Evolutionary conservation across 192 early-diverging fungal genomes (phyloP).

Genomic region (Glomus cerebriforme): DNA sequence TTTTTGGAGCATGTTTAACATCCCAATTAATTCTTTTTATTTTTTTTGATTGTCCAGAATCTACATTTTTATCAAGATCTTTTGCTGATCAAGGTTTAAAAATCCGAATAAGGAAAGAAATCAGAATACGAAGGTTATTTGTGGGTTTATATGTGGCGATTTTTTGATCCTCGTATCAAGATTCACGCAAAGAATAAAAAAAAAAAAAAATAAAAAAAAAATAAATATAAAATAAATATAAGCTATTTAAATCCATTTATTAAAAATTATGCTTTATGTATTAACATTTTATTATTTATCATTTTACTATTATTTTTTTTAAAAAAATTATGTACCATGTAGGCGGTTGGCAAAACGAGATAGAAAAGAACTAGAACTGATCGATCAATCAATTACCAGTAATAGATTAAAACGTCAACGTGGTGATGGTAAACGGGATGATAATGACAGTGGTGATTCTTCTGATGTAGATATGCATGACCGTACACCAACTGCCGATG

Average conservation of each 20-base stretch:
- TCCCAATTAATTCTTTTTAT: not conserved
- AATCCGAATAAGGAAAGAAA: constrained; percentile 92
- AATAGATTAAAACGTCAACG: not conserved
- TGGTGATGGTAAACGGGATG: not conserved
- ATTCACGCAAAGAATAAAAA: too few relatives aligned
- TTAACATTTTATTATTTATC: not conserved
- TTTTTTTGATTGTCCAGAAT: constrained; percentile 53
- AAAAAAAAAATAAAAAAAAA: too few relatives aligned
- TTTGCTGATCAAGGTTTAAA: constrained; percentile 98
- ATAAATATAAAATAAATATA: too few relatives aligned
- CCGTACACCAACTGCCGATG: not conserved
- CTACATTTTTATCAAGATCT: constrained; percentile 81
- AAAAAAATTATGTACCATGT: not conserved
- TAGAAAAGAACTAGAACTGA: constrained; percentile 2
- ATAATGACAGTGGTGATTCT: not conserved
- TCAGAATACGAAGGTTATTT: constrained; percentile 46
- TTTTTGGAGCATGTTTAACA: not conserved
- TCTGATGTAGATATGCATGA: not conserved
- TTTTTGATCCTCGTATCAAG: not conserved
- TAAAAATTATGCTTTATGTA: not conserved
- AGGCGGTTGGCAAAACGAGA: not conserved
- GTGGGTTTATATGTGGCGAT: constrained; percentile 1
- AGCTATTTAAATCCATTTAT: not conserved
- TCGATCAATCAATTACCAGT: not conserved
- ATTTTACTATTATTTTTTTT: not conserved